These are phyloP conservation scores for Saccharum spontaneum DNA, from an alignment of 176 grass and related monocot species.

Conservation along the genomic window DNA sequence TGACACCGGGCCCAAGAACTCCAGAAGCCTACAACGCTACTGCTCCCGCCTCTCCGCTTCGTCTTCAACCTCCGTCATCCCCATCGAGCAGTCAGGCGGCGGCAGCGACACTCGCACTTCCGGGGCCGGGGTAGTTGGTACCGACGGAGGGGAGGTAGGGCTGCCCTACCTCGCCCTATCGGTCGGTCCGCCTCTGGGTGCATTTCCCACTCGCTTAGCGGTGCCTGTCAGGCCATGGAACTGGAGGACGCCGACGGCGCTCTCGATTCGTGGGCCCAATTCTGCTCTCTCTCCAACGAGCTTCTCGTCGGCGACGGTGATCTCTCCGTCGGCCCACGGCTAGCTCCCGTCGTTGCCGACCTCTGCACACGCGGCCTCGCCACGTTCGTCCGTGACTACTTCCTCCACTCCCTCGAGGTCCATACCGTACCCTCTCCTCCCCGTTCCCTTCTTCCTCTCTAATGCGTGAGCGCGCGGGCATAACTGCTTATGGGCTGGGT, in stretches of 20 bases:
- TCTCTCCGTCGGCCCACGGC: constrained; percentile 40
- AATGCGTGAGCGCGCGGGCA: not conserved
- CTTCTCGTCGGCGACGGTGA: constrained; percentile 49
- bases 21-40: too few relatives aligned
- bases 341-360: constrained; percentile 45
- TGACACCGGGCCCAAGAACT: too few relatives aligned
- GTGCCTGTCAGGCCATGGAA: constrained; percentile 29
- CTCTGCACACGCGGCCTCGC: constrained; percentile 63
- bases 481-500: not conserved
- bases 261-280: constrained; percentile 61
- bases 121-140: too few relatives aligned
- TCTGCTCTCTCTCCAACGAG: constrained; percentile 50
- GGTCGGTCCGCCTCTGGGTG: not conserved
- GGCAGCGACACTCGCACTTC: too few relatives aligned
- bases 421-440: not conserved
- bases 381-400: constrained; percentile 68
- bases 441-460: not conserved
- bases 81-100: too few relatives aligned
- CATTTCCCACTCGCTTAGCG: not conserved
- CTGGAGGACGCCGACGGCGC: constrained; percentile 48
- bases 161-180: too few relatives aligned
- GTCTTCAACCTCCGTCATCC: too few relatives aligned
- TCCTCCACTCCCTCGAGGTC: constrained; percentile 81
- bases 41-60: too few relatives aligned
- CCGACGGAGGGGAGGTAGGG: too few relatives aligned